Evolutionary conservation across 352 stramenopile species (phyloP), one percentile per base, ranked within the genome.

Genomic region (Aphanomyces invadans): DNA sequence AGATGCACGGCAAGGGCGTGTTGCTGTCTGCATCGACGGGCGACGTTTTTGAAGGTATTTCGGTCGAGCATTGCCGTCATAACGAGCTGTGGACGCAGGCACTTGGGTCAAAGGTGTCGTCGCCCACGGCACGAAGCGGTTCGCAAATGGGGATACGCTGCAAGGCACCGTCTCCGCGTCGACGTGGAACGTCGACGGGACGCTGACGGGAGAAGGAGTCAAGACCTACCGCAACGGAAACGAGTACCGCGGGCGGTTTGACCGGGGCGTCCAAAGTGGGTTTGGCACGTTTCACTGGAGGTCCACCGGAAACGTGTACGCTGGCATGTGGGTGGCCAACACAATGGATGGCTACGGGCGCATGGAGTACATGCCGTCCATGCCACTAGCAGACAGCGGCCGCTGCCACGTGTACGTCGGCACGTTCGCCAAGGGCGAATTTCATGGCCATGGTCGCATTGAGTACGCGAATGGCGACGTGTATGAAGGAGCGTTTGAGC

Each of bases 91-190:
- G 36, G 21, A 55, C 19, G 12, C 61, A 90, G 83, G 83, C 49
- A 76, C 79, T 51, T 93, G 84, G 84, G 90, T 84, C 66, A 88
- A 76, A 39, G 79, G 79, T 7, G 70, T 88, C 69, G 88, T 93
- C 52, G 84, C 81, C 31, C 73, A 80, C 67, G 84, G 84, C 46
- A 87, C 81, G 54, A 90, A 91, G 56, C 69, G 81, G 9, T 85
- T 87, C 7, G 70, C 73, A 2, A 78, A 69, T 0, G 84, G 82
- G 17, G 84, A 90, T 71, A 73, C 73, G 25, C 75, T 93, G 21
- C 76, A 89, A 51, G 84, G 76, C 21, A 17, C 5, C 23, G 36
- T 4, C 23, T 9, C 3, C 21, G 55, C 31, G 4, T 61, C 53
- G 21, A 38, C 72, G 29, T 94, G 83, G 83, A 42, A 42, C 36